Evolutionary conservation across 2,329 filamentous ascomycete genomes (phyloP), one percentile per base, ranked within the genome.

Genomic region (Plectosphaerella plurivora): DNA sequence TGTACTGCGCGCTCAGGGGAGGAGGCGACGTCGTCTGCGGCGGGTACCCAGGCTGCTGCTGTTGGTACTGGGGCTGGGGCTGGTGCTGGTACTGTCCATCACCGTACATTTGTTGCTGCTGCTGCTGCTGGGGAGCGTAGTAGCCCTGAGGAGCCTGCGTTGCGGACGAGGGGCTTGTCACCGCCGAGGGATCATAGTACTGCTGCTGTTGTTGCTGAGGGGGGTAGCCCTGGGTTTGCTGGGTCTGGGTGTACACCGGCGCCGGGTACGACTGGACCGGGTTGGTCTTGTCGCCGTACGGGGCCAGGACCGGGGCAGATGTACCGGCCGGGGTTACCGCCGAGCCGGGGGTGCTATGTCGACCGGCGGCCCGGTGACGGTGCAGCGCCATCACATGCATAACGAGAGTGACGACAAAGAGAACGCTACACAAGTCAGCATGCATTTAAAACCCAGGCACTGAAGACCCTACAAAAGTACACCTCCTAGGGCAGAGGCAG

Each of bases 351-450:
- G 57, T 66, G 59, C 62, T 67, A 59, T 71, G 73, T 6, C 74
- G 65, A 16, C 75, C 74, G 10, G 67, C 68, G 42, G 64, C 64
- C 52, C 75, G 74, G 57, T 79, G 75, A 14, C 71, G 68, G 58
- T 72, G 65, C 12, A 77, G 63, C 52, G 67, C 65, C 8, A 76
- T 60, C 54, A 68, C 60, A 59, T 75, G 68, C 5, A 76, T 65
- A 12, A 68, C 56, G 16, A 78, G 68, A 36, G 72, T 65, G 50
- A 69, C 62, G 48, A 72, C 49, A 57, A 72, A 76, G 46, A 77
- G 68, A 4, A 73, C 50, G 56, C 76, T 79, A 47, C 1, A 6
- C 12, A 39, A 28, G 35, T 57, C 8, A 53, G 51, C 8, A n/a
- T 11, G 7, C 12, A 36, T 12, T 46, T 16, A 7, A 41, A 28